These are phyloP conservation scores for Lentinula aciculospora DNA, from an alignment of 768 basidiomycete genomes.

Conservation along the genomic window DNA sequence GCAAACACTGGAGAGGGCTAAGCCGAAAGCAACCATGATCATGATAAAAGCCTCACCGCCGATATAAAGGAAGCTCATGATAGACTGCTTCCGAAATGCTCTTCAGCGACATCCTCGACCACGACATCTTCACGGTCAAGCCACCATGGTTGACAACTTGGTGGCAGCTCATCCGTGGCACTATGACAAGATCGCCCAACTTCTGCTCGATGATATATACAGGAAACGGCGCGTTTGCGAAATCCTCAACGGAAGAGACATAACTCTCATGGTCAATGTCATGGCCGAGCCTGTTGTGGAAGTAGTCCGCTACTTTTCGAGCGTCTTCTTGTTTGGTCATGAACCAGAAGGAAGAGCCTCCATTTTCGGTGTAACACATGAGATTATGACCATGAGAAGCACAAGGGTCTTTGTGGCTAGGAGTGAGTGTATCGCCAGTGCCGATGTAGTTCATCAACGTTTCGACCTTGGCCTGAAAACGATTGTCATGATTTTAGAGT, in stretches of 20 bases:
- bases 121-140: constrained; percentile 77
- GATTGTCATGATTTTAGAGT: background rate
- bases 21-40: background rate
- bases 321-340: constrained; percentile 68
- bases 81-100: constrained; percentile 57
- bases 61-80: constrained; percentile 76
- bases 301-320: constrained; percentile 49
- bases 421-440: constrained; percentile 77
- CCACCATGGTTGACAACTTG: constrained; percentile 82
- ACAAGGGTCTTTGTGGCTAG: constrained; percentile 82
- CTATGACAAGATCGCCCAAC: constrained; percentile 73
- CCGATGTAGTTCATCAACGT: constrained; percentile 87
- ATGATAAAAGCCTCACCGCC: constrained; percentile 41
- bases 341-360: constrained; percentile 79
- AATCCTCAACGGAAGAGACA: constrained; percentile 55
- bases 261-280: constrained; percentile 75
- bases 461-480: constrained; percentile 35
- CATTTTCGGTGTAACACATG: constrained; percentile 75
- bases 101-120: constrained; percentile 77
- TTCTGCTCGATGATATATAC: constrained; percentile 71
- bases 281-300: constrained; percentile 41
- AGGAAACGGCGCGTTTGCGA: constrained; percentile 59
- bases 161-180: constrained; percentile 77
- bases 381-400: constrained; percentile 83
- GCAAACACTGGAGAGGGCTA: constrained; percentile 52